Percentiles rank a stretch among this genome's conserved stretches.
Conservation (phyloP, 2,329 filamentous ascomycete genomes). For the Fusarium verrucosum region DNA sequence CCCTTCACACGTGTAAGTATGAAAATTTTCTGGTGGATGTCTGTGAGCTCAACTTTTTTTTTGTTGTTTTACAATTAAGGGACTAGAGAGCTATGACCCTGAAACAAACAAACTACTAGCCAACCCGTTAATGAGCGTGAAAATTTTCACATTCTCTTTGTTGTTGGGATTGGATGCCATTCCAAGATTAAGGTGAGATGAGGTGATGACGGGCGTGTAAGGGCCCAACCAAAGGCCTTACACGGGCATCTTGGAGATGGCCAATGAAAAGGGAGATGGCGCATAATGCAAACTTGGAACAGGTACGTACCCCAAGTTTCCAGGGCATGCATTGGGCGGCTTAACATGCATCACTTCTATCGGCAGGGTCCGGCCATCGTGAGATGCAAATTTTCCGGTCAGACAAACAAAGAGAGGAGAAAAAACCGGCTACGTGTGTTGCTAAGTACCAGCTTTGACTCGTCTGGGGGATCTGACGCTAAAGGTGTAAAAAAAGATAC, state of each 20-base stretch:
- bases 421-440: constrained; percentile 11
- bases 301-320: constrained; percentile 9
- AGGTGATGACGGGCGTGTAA: constrained; percentile 15
- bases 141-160: neutral
- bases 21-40: constrained; percentile 28
- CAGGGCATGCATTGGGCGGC: constrained; percentile 19
- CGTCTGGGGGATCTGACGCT: constrained; percentile 15
- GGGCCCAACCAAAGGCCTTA: constrained; percentile 14
- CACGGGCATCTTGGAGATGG: constrained; percentile 7
- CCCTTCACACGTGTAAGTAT: constrained; percentile 5
- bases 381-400: constrained; percentile 3
- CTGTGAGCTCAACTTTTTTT: neutral
- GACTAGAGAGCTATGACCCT: constrained; percentile 9
- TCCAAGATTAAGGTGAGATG: constrained; percentile 11
- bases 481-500: neutral
- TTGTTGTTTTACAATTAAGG: constrained; percentile 1
- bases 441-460: constrained; percentile 15
- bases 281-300: constrained; percentile 7
- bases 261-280: constrained; percentile 14
- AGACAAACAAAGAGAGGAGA: neutral
- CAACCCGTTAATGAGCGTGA: neutral
- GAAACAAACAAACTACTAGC: constrained; percentile 9
- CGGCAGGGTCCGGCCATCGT: constrained; percentile 39
- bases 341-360: constrained; percentile 41
- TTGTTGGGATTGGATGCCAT: constrained; percentile 7